Percentiles rank a stretch among this genome's conserved stretches.
These are phyloP conservation scores for Gremmenia infestans DNA, from an alignment of 2,329 filamentous ascomycete species.

Conservation along the genomic window DNA sequence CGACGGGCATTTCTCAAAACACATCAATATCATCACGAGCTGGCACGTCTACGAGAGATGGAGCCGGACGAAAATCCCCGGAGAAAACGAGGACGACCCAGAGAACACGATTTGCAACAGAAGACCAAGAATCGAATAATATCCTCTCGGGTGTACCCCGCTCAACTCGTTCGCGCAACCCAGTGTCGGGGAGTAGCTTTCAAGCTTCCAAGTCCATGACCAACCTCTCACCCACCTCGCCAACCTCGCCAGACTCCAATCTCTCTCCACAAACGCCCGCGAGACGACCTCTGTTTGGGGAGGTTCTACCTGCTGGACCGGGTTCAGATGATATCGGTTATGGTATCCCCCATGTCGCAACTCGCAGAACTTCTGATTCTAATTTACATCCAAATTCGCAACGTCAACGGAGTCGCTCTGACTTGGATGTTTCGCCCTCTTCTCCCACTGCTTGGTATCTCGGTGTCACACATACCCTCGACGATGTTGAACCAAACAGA, in stretches of 20 bases:
- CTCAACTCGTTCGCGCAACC: slow-evolving; percentile 46
- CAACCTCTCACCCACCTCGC: slow-evolving; percentile 35
- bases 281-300: slow-evolving; percentile 66
- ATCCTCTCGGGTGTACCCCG: slow-evolving; percentile 57
- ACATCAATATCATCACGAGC: slow-evolving; percentile 14
- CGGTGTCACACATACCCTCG: slow-evolving; percentile 39
- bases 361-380: slow-evolving; percentile 68
- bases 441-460: slow-evolving; percentile 66
- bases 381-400: slow-evolving; percentile 47
- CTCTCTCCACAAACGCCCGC: slow-evolving; percentile 23
- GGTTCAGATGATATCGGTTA: slow-evolving; percentile 50
- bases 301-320: slow-evolving; percentile 59
- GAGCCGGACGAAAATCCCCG: slow-evolving; percentile 20
- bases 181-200: slow-evolving; percentile 30
- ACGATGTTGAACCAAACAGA: slow-evolving; percentile 30
- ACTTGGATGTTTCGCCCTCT: slow-evolving; percentile 51
- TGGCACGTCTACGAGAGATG: slow-evolving; percentile 20
- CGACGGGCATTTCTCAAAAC: slow-evolving; percentile 17
- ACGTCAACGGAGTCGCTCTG: slow-evolving; percentile 51
- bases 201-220: slow-evolving; percentile 42
- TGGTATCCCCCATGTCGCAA: slow-evolving; percentile 49
- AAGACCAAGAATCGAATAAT: slow-evolving; percentile 49
- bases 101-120: slow-evolving; percentile 43
- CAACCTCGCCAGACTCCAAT: slow-evolving; percentile 18
- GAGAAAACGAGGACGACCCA: slow-evolving; percentile 31